A percentile compares a stretch with the other conserved stretches of the same genome.
These are phyloP conservation scores for Kuraishia piskuri DNA, from an alignment of 805 yeast genomes.

Conservation along the genomic window DNA sequence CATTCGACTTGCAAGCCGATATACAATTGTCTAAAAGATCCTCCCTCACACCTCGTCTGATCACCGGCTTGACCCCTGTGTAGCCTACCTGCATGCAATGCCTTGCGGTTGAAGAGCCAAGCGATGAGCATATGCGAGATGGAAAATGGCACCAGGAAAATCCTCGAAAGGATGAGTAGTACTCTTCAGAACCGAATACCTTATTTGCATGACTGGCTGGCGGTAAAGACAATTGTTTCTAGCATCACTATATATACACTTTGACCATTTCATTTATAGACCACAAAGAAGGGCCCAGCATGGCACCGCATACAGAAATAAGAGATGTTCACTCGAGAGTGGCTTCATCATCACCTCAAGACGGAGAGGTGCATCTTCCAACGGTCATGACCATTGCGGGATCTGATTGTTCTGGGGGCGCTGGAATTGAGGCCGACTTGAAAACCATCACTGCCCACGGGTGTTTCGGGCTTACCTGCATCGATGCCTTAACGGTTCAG, in stretches of 20 bases:
- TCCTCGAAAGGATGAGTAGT: no score
- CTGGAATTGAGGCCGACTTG: conserved; percentile 87
- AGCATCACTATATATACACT: no score
- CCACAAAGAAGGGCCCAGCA: neutral
- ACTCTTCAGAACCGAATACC: no score
- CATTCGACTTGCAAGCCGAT: no score
- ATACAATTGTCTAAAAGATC: no score
- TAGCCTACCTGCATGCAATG: neutral
- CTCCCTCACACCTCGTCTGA: neutral
- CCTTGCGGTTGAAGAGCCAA: neutral
- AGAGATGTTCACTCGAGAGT: neutral
- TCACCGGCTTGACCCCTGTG: neutral
- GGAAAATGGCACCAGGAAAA: neutral
- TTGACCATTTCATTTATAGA: no score
- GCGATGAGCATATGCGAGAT: neutral
- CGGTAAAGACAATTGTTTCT: no score
- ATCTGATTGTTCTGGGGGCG: conserved; percentile 86
- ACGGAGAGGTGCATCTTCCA: conserved; percentile 14
- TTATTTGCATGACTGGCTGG: no score
- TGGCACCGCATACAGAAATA: neutral
- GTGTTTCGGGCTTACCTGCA: conserved; percentile 75
- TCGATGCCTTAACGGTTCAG: conserved; percentile 77
- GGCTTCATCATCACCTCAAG: neutral
- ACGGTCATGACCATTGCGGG: conserved; percentile 55
- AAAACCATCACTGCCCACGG: conserved; percentile 72